These are phyloP conservation scores for Magnolia officinalis DNA, from an alignment of 164 flowering plant genomes.

Conservation along the genomic window DNA sequence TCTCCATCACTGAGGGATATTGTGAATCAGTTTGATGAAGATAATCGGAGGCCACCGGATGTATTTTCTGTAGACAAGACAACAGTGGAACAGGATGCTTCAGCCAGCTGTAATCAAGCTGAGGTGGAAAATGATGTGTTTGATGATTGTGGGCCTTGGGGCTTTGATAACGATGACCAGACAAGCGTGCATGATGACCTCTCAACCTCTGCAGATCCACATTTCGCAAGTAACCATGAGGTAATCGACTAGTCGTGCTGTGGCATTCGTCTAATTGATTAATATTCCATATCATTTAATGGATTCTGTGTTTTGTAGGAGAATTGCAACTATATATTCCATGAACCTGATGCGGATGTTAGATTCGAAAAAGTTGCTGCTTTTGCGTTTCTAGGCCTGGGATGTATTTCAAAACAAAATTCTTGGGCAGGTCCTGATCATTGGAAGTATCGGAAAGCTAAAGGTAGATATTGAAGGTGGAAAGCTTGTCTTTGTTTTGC, in stretches of 20 bases:
- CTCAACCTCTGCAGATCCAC: slow-evolving; percentile 30
- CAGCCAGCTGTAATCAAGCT: slow-evolving; percentile 8
- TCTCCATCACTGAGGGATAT: slow-evolving; percentile 72
- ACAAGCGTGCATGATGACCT: slow-evolving; percentile 42
- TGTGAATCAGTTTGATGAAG: slow-evolving; percentile 61
- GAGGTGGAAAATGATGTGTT: slow-evolving; percentile 29
- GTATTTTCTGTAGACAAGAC: slow-evolving; percentile 26
- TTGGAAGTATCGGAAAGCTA: slow-evolving; percentile 81
- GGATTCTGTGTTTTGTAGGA: slow-evolving; percentile 44
- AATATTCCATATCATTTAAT: not conserved
- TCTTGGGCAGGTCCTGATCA: slow-evolving; percentile 99
- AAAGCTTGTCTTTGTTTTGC: not conserved
- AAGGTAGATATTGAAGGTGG: slow-evolving; percentile 38
- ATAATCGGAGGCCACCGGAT: slow-evolving; percentile 51
- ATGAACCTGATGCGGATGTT: slow-evolving; percentile 48
- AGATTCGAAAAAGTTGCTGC: slow-evolving; percentile 53
- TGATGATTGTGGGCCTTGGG: slow-evolving; percentile 38
- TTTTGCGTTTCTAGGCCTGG: slow-evolving; percentile 56
- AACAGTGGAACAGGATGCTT: slow-evolving; percentile 29
- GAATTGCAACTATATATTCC: slow-evolving; percentile 24
- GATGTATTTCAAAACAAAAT: slow-evolving; percentile 65
- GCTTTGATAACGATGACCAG: slow-evolving; percentile 58
- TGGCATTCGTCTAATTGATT: not conserved
- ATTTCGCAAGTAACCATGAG: slow-evolving; percentile 45
- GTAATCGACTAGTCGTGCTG: slow-evolving; percentile 21